phyloP scores from a whole-genome alignment of 306 rosid genomes.

The Crataegus laevigata region DNA sequence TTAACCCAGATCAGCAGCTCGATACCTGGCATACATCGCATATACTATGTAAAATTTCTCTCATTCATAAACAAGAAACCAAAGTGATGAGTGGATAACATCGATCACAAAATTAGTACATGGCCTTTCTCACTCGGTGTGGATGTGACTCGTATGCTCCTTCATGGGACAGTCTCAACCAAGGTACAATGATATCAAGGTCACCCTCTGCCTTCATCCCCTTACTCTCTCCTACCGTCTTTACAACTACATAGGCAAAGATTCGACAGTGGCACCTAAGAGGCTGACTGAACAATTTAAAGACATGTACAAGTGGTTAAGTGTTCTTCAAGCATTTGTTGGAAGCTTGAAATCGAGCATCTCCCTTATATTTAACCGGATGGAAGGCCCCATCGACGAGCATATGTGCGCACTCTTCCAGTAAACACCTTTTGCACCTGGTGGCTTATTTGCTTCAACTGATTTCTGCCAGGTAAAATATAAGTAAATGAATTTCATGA shows the following conservation, averaged over 20 bases:
- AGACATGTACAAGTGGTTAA: conserved; percentile 46
- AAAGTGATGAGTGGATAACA: conserved; percentile 17
- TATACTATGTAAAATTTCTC: background rate
- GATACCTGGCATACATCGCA: background rate
- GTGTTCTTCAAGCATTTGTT: conserved; percentile 37
- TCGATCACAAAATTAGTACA: conserved; percentile 38
- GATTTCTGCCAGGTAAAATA: conserved; percentile 60
- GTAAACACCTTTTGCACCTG: conserved; percentile 92
- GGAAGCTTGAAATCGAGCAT: conserved; percentile 77
- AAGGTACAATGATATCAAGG: conserved; percentile 6
- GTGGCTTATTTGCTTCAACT: conserved; percentile 78
- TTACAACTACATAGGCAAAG: conserved; percentile 24
- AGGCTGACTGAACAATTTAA: conserved; percentile 26
- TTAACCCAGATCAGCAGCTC: background rate
- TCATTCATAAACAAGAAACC: background rate
- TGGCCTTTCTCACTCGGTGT: conserved; percentile 31
- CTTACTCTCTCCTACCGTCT: conserved; percentile 25
- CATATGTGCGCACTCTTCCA: conserved; percentile 95
- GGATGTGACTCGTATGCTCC: conserved; percentile 29
- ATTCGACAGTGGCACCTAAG: conserved; percentile 29
- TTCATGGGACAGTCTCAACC: conserved; percentile 24
- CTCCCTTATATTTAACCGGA: conserved; percentile 74
- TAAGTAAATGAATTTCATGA: background rate
- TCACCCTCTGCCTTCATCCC: conserved; percentile 28
- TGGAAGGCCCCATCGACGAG: conserved; percentile 97